phyloP scores from a whole-genome alignment of 164 flowering plant genomes.

The Protea cynaroides region DNA sequence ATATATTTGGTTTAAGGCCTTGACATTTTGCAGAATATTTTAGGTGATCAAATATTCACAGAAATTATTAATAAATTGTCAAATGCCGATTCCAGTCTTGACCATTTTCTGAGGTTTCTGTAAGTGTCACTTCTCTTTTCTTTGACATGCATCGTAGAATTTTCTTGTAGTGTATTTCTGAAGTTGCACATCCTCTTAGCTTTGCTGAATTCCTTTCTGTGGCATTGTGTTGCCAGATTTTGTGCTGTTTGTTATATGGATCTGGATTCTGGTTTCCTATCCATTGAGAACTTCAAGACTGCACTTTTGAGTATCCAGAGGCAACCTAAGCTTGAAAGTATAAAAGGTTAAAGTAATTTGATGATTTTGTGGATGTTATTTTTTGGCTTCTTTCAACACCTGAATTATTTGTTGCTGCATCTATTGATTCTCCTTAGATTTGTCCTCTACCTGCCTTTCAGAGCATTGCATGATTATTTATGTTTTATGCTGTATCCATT shows the following conservation, averaged over 20 bases:
- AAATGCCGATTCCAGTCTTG: constrained; percentile 45
- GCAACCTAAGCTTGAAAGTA: constrained; percentile 72
- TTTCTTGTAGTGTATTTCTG: background rate
- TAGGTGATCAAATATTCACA: constrained; percentile 45
- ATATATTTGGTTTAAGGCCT: constrained; percentile 22
- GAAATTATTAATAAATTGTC: constrained; percentile 34
- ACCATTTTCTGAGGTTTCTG: constrained; percentile 64
- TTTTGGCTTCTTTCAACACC: background rate
- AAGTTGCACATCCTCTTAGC: background rate
- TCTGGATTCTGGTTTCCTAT: constrained; percentile 46
- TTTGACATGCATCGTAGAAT: background rate
- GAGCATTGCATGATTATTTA: background rate
- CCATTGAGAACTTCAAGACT: constrained; percentile 64
- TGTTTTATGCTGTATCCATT: background rate
- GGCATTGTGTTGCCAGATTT: constrained; percentile 43
- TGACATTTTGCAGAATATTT: constrained; percentile 53
- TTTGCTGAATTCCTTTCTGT: background rate
- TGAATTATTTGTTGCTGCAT: background rate
- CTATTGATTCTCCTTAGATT: background rate
- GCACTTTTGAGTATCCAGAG: constrained; percentile 52
- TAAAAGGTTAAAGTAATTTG: constrained; percentile 43
- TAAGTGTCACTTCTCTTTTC: constrained; percentile 36
- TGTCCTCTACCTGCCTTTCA: background rate
- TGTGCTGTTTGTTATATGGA: constrained; percentile 60
- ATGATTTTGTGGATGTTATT: background rate